Evolutionary conservation across 1,284 basidiomycete species (phyloP), one percentile per base, ranked within the genome.

Genomic region (Melampsora larici-populina): DNA sequence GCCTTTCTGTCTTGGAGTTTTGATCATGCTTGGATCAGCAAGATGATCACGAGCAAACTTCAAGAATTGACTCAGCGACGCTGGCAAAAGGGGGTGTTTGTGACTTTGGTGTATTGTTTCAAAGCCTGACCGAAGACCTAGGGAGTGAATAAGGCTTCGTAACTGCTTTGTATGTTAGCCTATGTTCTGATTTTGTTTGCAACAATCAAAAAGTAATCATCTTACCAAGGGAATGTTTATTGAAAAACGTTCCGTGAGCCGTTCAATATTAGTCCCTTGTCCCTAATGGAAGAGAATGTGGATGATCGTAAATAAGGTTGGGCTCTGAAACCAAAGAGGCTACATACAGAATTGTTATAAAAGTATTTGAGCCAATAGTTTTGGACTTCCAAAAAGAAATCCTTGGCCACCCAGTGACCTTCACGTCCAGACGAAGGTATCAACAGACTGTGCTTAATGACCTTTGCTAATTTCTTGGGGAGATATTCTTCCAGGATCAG

Each of bases 331-430:
- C 5, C 17, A 55, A 55, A 55, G 2, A 13, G 51, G 24, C 5
- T 36, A 55, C 51, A 5, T 24, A 55, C 51, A 5, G 51, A 55
- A 24, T 15, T 55, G 17, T 55, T 55, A 55, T 55, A 55, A 55
- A 55, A 24, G 24, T 55, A 55, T 55, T 55, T 69, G 29, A 69
- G 36, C 67, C 67, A 69, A 31, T 69, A 69, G 49, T 69, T 69
- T 26, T 69, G n/a, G n/a, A n/a, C n/a, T n/a, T n/a, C n/a, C n/a
- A n/a, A n/a, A n/a, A n/a, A n/a, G n/a, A n/a, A n/a, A 6, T 69
- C 40, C 24, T 69, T 69, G 1, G 67, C 46, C 1, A 69, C 46
- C 43, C 43, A 69, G 29, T 65, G 71, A 48, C 49, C 36, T 15
- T 63, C 26, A 31, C 63, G 31, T 15, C 71, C 62, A 18, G 58